Evolutionary conservation across 1,139 yeast species (phyloP).

Genomic region (Suhomyces taliae): DNA sequence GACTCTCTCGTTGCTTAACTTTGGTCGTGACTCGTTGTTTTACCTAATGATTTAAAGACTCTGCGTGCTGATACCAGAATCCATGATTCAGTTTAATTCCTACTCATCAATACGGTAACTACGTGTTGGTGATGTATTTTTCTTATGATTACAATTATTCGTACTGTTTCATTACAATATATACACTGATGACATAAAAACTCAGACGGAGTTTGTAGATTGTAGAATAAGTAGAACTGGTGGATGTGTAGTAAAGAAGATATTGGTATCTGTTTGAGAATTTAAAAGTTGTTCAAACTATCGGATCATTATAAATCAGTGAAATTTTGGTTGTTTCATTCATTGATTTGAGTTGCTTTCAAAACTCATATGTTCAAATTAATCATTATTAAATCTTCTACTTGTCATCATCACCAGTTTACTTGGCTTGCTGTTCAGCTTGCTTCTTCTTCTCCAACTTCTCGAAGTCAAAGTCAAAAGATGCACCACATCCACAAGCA

Average conservation of each 20-base stretch:
- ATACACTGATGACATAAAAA: background rate
- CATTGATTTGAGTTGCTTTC: too few species aligned
- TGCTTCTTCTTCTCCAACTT: constrained; percentile 34
- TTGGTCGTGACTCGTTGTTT: background rate
- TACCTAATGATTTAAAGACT: background rate
- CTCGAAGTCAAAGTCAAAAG: constrained; percentile 85
- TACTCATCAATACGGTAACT: background rate
- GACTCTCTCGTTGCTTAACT: too few species aligned
- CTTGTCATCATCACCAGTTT: too few species aligned
- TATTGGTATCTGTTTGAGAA: too few species aligned
- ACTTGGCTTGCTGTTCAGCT: too few species aligned
- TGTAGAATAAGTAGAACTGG: too few species aligned
- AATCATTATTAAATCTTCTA: too few species aligned
- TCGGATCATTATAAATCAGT: too few species aligned
- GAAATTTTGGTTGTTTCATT: too few species aligned
- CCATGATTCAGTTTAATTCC: background rate
- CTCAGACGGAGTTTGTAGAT: background rate
- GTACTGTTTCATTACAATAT: background rate
- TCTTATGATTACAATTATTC: background rate
- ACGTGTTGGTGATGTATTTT: background rate
- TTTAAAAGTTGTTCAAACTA: too few species aligned
- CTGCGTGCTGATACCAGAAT: background rate
- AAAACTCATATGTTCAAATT: too few species aligned
- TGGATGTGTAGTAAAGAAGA: too few species aligned
- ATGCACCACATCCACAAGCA: constrained; percentile 96